Evolutionary conservation across 2,329 filamentous ascomycete genomes (phyloP).

Genomic region (Colletotrichum caudatum): DNA sequence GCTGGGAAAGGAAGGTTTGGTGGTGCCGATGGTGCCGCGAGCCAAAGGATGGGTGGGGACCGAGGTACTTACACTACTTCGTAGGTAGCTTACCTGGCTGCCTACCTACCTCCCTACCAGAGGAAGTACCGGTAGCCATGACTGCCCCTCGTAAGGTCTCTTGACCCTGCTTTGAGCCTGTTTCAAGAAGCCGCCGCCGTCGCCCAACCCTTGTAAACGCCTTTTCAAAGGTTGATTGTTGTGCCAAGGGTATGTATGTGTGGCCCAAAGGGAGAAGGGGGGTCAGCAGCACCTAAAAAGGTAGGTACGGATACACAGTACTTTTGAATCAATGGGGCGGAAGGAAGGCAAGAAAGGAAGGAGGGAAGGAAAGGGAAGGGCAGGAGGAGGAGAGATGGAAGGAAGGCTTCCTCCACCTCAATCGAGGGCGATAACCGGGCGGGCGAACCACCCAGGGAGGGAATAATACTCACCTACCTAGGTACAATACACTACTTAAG

Average conservation of each 20-base stretch:
- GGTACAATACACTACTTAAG: too few species aligned
- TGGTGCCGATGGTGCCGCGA: slow-evolving; percentile 17
- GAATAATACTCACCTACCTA: too few species aligned
- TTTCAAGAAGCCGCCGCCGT: slow-evolving; percentile 39
- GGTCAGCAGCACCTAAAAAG: too few species aligned
- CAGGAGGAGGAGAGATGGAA: background rate
- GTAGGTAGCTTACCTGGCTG: too few species aligned
- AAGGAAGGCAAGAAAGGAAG: background rate
- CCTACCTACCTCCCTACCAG: too few species aligned
- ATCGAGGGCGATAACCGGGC: background rate
- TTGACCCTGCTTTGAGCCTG: slow-evolving; percentile 38
- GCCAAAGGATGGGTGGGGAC: slow-evolving; percentile 27
- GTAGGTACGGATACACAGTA: background rate
- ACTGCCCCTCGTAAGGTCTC: background rate
- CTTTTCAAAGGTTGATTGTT: slow-evolving; percentile 15
- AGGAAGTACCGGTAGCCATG: too few species aligned
- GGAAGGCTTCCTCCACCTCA: background rate
- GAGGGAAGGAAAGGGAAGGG: too few species aligned
- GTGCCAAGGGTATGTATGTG: slow-evolving; percentile 12
- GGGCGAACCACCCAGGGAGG: background rate
- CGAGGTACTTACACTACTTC: background rate
- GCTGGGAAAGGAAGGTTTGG: background rate
- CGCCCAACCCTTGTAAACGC: slow-evolving; percentile 32
- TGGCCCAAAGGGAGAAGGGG: background rate
- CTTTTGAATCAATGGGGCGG: background rate